These are phyloP conservation scores for Apiotrichum akiyoshidainum DNA, from an alignment of 1,284 basidiomycete genomes.

Conservation along the genomic window DNA sequence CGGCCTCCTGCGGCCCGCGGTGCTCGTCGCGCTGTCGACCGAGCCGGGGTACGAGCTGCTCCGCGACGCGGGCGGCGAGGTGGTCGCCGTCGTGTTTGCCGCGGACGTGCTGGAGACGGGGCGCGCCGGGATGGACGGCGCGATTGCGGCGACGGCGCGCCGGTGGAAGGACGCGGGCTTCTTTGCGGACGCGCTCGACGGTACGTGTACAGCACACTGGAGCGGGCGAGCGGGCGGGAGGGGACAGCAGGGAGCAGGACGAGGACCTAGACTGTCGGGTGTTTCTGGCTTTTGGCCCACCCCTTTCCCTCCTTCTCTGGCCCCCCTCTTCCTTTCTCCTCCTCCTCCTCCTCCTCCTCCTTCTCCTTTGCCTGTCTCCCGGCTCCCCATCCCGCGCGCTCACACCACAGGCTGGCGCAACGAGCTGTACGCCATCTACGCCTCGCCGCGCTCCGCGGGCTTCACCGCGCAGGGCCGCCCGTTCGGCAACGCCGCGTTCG, in stretches of 20 bases:
- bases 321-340: too few relatives aligned
- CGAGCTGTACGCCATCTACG: slow-evolving; percentile 79
- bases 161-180: slow-evolving; percentile 46
- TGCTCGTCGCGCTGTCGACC: slow-evolving; percentile 10
- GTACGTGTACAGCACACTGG: slow-evolving; percentile 43
- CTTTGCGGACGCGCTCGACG: slow-evolving; percentile 48
- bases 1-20: slow-evolving; percentile 19
- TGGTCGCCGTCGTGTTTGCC: slow-evolving; percentile 31
- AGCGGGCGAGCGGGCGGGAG: too few relatives aligned
- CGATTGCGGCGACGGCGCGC: slow-evolving; percentile 41
- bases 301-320: too few relatives aligned
- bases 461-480: slow-evolving; percentile 49
- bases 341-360: neutral
- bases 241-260: too few relatives aligned
- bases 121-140: slow-evolving; percentile 31
- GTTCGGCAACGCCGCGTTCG: slow-evolving; percentile 67
- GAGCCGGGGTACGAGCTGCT: slow-evolving; percentile 7
- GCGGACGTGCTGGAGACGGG: slow-evolving; percentile 29
- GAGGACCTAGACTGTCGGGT: too few relatives aligned
- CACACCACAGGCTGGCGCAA: slow-evolving; percentile 64
- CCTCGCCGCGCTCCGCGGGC: slow-evolving; percentile 54
- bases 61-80: neutral
- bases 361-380: neutral
- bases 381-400: neutral
- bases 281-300: too few relatives aligned